Percentiles rank a stretch among this genome's conserved stretches.
Conservation (phyloP, 768 basidiomycete species). For the Tricholomella constricta region DNA sequence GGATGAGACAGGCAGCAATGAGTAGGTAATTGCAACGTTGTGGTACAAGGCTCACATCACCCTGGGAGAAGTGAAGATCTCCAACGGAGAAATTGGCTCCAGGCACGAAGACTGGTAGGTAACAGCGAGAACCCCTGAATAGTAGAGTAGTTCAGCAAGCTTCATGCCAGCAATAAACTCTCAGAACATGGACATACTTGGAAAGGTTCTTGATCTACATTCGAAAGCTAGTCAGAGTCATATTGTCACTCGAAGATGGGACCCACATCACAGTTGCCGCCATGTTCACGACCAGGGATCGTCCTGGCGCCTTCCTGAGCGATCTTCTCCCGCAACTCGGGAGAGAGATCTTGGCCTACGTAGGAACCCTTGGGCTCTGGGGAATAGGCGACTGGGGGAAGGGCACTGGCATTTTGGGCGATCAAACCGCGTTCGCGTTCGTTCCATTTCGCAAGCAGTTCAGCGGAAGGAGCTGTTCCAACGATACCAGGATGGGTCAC, state of each 20-base stretch:
- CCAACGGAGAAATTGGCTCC: constrained; percentile 80
- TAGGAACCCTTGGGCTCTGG: constrained; percentile 63
- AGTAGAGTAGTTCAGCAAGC: not conserved
- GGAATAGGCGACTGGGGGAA: constrained; percentile 68
- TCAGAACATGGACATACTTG: constrained; percentile 37
- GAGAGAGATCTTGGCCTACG: constrained; percentile 64
- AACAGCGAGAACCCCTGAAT: constrained; percentile 66
- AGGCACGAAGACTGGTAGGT: constrained; percentile 76
- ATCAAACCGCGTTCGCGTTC: constrained; percentile 68
- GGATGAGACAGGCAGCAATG: constrained; percentile 2
- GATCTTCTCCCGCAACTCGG: constrained; percentile 53
- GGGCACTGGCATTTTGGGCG: constrained; percentile 46
- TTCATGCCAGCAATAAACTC: not conserved
- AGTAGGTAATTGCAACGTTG: not conserved
- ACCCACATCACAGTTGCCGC: constrained; percentile 73
- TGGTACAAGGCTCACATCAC: constrained; percentile 48
- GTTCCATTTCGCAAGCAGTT: constrained; percentile 76
- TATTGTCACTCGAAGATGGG: too few relatives aligned
- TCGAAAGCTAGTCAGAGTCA: not conserved
- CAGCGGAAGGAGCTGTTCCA: constrained; percentile 75
- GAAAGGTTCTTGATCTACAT: constrained; percentile 74
- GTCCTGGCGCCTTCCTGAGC: constrained; percentile 70
- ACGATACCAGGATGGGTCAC: constrained; percentile 77
- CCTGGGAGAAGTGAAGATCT: constrained; percentile 80
- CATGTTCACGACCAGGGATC: constrained; percentile 77